Evolutionary conservation across 257 asterid species (phyloP).

Genomic region (Solanum chmielewskii): DNA sequence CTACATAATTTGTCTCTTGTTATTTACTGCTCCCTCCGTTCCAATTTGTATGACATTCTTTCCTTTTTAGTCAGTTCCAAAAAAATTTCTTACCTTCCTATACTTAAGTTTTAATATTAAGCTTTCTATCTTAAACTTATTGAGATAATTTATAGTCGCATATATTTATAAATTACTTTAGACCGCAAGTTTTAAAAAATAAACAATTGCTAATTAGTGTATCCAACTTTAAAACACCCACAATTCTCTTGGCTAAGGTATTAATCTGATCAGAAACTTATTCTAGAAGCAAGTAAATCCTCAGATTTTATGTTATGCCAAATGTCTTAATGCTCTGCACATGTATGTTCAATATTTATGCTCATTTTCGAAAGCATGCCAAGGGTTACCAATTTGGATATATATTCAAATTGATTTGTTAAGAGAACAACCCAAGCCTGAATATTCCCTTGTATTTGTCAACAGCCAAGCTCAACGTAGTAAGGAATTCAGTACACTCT

Average conservation of each 20-base stretch:
- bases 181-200: background rate
- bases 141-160: background rate
- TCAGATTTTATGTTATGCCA: background rate
- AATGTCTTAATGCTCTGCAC: background rate
- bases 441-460: background rate
- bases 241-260: background rate
- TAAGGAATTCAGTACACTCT: background rate
- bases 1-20: background rate
- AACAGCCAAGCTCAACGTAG: background rate
- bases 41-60: background rate
- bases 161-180: background rate
- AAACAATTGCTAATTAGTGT: background rate
- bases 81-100: background rate
- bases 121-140: background rate
- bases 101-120: background rate
- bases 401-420: background rate
- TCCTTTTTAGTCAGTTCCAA: background rate
- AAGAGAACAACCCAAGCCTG: background rate
- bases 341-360: background rate
- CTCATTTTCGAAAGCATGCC: background rate
- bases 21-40: background rate
- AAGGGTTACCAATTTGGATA: background rate
- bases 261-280: background rate
- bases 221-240: background rate
- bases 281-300: background rate